A percentile compares a stretch with the other conserved stretches of the same genome.
phyloP scores from a whole-genome alignment of 202 grass and related monocot genomes.

The Carex sylvatica region DNA sequence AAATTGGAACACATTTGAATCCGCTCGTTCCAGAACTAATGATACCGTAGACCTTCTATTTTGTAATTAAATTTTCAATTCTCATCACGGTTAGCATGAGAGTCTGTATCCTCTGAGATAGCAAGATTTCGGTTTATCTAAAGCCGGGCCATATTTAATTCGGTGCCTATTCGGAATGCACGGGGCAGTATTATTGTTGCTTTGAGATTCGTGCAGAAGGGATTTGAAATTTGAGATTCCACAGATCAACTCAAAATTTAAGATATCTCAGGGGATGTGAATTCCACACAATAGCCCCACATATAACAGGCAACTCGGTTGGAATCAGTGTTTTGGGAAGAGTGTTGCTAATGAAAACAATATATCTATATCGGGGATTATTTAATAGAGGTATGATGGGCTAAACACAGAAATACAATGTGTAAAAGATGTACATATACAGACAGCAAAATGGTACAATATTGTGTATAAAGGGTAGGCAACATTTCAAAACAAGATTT shows the following conservation, averaged over 20 bases:
- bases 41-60: neutral
- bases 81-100: neutral
- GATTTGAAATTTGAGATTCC: too few relatives aligned
- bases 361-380: neutral
- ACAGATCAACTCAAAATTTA: too few relatives aligned
- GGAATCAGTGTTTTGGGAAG: neutral
- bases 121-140: too few relatives aligned
- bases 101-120: too few relatives aligned
- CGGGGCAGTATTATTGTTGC: too few relatives aligned
- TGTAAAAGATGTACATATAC: neutral
- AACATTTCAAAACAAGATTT: neutral
- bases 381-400: neutral
- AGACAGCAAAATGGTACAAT: neutral
- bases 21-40: too few relatives aligned
- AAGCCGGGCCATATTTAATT: too few relatives aligned
- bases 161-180: too few relatives aligned
- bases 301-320: neutral
- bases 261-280: too few relatives aligned
- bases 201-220: too few relatives aligned
- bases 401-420: neutral
- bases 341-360: too few relatives aligned
- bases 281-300: neutral
- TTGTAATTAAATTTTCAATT: neutral
- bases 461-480: neutral
- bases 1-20: too few relatives aligned